Base-by-base conservation (phyloP, 306 rosid species). In the Parietaria judaica region DNA sequence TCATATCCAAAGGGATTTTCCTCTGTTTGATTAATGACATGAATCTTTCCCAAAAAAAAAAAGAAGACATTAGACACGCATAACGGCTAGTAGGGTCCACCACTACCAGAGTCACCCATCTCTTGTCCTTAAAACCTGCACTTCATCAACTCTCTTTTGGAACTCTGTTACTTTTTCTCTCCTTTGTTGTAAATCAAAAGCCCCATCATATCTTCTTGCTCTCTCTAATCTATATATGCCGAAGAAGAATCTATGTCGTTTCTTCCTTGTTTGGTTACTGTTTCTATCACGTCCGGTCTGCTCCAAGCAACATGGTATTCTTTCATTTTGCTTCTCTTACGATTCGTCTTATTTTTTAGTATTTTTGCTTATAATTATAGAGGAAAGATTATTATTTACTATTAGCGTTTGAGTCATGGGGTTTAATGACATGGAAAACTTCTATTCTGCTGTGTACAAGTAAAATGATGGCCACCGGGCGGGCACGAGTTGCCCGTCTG, bases 251-350 rank as follows among this genome's bases (percentile, higher is more conserved):
- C 78, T 75, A 61, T 68, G 60, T 63, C 52, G 71, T 54, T 70
- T 83, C 56, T 64, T 67, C 62, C 39, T 76, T 47, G 46, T 80
- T 45, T 71, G 38, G 71, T 70, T 71, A 23, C 73, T 90, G 12
- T 70, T 81, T 15, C 71, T 65, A 14, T 75, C 84, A 14, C 61
- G 76, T 76, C 77, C 68, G 74, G 97, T 85, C 73, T 71, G 65
- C 87, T 80, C 95, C 68, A 87, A 78, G 70, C 48, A 62, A 58
- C 95, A 85, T 66, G 97, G 96, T 91, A 85, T 58, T 51, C 14
- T 51, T 43, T 31, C 3, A 9, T 41, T 7, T 23, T 1, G 6
- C 16, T 4, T 38, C 31, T 11, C 13, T 9, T 34, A 7, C 61
- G 15, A 3, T 7, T 46, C 50, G 13, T 5, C 37, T 13, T 50